Conservation (phyloP, 305 asterid genomes). For the Fraxinus dipetala region DNA sequence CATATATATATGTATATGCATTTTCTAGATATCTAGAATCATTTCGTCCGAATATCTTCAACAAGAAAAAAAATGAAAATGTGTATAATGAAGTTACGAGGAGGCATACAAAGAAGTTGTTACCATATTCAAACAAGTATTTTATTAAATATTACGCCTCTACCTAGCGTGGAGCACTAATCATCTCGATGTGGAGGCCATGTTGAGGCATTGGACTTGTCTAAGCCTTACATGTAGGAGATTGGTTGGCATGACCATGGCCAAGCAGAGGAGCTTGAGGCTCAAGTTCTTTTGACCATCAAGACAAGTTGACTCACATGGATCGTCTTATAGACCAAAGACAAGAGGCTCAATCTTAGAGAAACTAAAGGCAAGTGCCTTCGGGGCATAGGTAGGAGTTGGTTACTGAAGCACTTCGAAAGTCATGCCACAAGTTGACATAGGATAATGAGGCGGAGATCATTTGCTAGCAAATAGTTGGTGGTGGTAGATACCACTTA, state of each 20-base stretch:
- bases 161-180: background rate
- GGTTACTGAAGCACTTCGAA: background rate
- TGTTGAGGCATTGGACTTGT: background rate
- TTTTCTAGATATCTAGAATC: too few species aligned
- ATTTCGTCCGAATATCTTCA: background rate
- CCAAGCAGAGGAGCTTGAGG: background rate
- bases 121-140: background rate
- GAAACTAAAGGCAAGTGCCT: background rate
- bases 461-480: background rate
- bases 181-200: background rate
- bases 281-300: background rate
- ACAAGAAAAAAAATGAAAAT: background rate
- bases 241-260: background rate
- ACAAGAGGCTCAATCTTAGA: background rate
- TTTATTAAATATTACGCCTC: background rate
- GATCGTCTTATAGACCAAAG: background rate
- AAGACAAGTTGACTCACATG: background rate
- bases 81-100: background rate
- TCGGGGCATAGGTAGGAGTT: background rate
- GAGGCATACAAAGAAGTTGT: background rate
- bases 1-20: too few species aligned
- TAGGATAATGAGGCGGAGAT: background rate
- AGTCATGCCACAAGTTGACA: background rate
- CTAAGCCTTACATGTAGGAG: background rate
- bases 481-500: background rate